Conservation (phyloP, 306 rosid genomes). For the Trichosanthes truncata region DNA sequence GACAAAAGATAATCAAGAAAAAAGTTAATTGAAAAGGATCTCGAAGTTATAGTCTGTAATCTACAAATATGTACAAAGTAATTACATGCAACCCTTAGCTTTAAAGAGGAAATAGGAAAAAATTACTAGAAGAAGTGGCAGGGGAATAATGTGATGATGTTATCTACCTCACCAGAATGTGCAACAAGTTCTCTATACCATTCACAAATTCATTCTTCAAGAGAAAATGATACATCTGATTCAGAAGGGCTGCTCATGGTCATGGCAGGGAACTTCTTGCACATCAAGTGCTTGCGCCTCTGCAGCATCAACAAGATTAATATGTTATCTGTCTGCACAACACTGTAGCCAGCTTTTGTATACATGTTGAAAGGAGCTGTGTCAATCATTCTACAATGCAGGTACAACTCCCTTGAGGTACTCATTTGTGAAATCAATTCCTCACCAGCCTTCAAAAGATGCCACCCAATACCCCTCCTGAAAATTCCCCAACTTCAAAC, state of each 20-base stretch:
- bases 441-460: constrained; percentile 86
- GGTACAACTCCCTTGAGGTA: constrained; percentile 60
- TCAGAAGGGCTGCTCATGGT: constrained; percentile 25
- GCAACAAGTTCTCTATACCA: constrained; percentile 7
- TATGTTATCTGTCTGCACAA: constrained; percentile 63
- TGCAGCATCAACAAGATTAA: constrained; percentile 64
- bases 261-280: constrained; percentile 53
- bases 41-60: background rate
- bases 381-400: constrained; percentile 89
- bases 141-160: background rate
- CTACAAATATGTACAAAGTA: constrained; percentile 7
- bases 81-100: background rate
- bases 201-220: constrained; percentile 20
- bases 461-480: constrained; percentile 99
- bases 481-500: constrained; percentile 16
- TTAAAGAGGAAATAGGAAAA: background rate
- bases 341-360: constrained; percentile 57
- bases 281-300: constrained; percentile 90
- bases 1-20: background rate
- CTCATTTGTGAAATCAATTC: constrained; percentile 65
- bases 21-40: background rate
- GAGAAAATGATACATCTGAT: constrained; percentile 29
- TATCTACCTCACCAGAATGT: constrained; percentile 22
- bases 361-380: constrained; percentile 83
- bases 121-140: background rate